Base-by-base conservation (phyloP, 345 rosid species). In the Boechera stricta region DNA sequence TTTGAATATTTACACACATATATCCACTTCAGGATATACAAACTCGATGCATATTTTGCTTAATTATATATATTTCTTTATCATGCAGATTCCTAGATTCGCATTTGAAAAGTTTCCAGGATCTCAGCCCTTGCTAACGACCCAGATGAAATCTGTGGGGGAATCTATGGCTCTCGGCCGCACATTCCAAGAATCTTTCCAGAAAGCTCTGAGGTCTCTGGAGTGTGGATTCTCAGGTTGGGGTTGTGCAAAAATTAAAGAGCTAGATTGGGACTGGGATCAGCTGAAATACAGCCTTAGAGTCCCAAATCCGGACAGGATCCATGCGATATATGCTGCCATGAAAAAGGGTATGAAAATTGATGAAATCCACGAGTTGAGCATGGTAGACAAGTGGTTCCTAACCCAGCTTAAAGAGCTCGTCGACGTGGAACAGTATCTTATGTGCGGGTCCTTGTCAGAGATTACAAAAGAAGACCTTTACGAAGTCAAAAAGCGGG, bases 71-170 rank as follows among this genome's bases (percentile, higher is more conserved):
- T 60, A 11, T 56, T 42, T 79, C 36, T 64, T 52, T 26, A 49
- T 61, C 38, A 13, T 81, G 87, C 87, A 95, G 99, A 95, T 95
- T 55, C 99, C 97, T 15, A 75, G 98, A 52, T 95, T 92, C 82
- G 99, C 99, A 52, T 95, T 95, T 76, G 99, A 95, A 86, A 95
- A 95, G 83, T 95, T 94, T 80, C 99, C 99, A 15, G 98, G 99
- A 63, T 95, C 99, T 51, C 88, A 88, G 72, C 94, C 99, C 9
- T 65, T 86, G 73, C 72, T 95, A 69, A 92, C 98, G 15, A 95
- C 99, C 57, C 98, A 92, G 82, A 95, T 95, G 99, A 91, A 92
- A 80, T 95, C 96, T 72, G 99, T 95, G 74, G 99, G 98, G 45
- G 99, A 95, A 74, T 76, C 92, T 76, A 95, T 92, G 99, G 92